Evolutionary conservation across 129 eudicot genomes (phyloP), one percentile per base, ranked within the genome.

Genomic region (Glebionis coronaria): DNA sequence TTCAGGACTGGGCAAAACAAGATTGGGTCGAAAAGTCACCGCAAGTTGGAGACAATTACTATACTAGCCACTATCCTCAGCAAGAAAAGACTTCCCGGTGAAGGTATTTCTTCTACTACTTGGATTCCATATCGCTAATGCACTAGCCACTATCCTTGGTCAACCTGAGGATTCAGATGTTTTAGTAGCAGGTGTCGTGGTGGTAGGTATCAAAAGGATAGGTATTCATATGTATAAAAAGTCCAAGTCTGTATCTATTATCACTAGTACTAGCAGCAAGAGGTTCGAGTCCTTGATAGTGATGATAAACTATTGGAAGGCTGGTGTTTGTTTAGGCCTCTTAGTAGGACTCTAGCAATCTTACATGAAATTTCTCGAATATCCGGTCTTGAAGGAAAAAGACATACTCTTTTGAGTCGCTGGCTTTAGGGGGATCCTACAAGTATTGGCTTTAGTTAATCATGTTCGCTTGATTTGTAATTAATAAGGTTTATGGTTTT

Each of bases 141-240:
- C 98, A 28, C 75, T 92, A 18, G 98, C 98, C 29, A 92, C 98
- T 25, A 86, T 92, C 75, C 90, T 92, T 0, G 98, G 98, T 12
- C 98, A 92, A 67, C 88, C 96, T 1, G 98, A 96, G 8, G 96
- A 92, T 56, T 92, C 96, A 96, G 98, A 92, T 64, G 96, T 92
- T 7, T 59, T 92, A 16, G 96, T 92, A 65, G 98, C 98, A 4
- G 98, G 98, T 46, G 81, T 92, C 5, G 98, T 88, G 53, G 95
- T 92, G 57, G 96, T 96, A 44, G 98, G 95, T 35, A 92, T 92
- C 14, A 96, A 92, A 47, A 91, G 96, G 14, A 86, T 92, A 4
- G 98, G 98, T 51, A 82, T 76, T 85, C 90, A 88, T 45, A 86
- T 88, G 96, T 92, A 88, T 63, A 71, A 83, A 50, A 70, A 83